phyloP scores from a whole-genome alignment of 2,329 filamentous ascomycete genomes.

The Corynespora cassiicola region DNA sequence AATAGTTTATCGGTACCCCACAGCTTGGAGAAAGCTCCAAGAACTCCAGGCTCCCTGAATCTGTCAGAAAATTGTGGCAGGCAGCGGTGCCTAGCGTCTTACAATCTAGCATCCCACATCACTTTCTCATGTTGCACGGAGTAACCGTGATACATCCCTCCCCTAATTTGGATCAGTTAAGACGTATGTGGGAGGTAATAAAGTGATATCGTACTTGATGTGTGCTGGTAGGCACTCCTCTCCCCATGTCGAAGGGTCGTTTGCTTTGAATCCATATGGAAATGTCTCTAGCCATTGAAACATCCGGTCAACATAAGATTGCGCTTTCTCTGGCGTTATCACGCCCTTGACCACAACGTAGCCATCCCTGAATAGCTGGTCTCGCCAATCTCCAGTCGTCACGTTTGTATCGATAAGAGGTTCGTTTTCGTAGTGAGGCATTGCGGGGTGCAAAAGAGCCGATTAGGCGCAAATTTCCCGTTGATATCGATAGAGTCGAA shows the following conservation, averaged over 20 bases:
- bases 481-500: not conserved
- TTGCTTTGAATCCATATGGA: conserved; percentile 34
- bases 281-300: conserved; percentile 40
- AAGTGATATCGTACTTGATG: conserved; percentile 27
- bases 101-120: conserved; percentile 50
- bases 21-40: conserved; percentile 51
- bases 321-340: conserved; percentile 25
- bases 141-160: conserved; percentile 51
- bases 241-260: conserved; percentile 49
- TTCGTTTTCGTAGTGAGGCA: conserved; percentile 15
- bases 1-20: conserved; percentile 45
- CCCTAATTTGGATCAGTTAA: conserved; percentile 47
- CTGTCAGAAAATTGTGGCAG: conserved; percentile 1
- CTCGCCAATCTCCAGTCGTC: conserved; percentile 33
- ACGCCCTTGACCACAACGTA: conserved; percentile 36
- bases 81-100: not conserved
- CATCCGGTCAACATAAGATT: conserved; percentile 35
- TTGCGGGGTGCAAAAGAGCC: too few species aligned
- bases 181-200: too few species aligned
- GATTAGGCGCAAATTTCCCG: too few species aligned
- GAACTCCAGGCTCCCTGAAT: conserved; percentile 46
- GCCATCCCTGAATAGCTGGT: conserved; percentile 35
- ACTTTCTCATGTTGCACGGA: conserved; percentile 51
- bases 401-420: conserved; percentile 16
- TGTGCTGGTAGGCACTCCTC: conserved; percentile 49